Evolutionary conservation across 345 rosid genomes (phyloP), one percentile per base, ranked within the genome.

Genomic region (Nasturtium officinale): DNA sequence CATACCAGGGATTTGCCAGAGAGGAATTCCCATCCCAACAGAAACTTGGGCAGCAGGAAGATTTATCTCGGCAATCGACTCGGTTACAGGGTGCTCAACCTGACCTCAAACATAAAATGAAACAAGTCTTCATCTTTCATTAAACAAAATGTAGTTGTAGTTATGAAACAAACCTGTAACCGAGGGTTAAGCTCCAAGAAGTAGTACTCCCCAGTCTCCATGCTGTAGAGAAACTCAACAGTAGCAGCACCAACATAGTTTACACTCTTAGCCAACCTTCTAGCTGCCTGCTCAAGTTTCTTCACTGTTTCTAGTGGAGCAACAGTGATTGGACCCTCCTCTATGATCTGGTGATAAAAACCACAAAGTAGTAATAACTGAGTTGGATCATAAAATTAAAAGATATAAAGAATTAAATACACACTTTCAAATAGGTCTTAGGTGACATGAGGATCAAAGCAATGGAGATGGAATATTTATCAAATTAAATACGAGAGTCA

Each of bases 21-120:
- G 89, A 71, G 99, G 98, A 82, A 96, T 90, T 55, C 92, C 99
- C 97, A 92, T 90, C 84, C 99, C 99, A 5, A 96, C 96, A 16
- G 92, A 90, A 82, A 90, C 98, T 78, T 96, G 99, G 37, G 99
- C 98, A 32, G 98, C 96, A 63, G 99, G 99, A 67, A 96, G 85
- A 83, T 89, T 96, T 75, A 92, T 76, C 84, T 92, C 99, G 40
- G 98, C 99, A 81, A 96, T 96, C 99, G 98, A 92, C 81, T 96
- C 99, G 13, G 99, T 96, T 65, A 96, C 99, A 67, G 99, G 99
- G 72, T 96, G 99, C 89, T 96, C 99, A 76, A 96, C 99, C 99
- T 95, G 73, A 6, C 28, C 43, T n/a, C 67, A 25, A 28, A 65
- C 66, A 52, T 47, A 61, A 61, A 59, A 33, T 73, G n/a, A 61